Percentiles rank a stretch among this genome's conserved stretches.
phyloP scores from a whole-genome alignment of 164 flowering plant genomes.

The Euptelea pleiosperma region DNA sequence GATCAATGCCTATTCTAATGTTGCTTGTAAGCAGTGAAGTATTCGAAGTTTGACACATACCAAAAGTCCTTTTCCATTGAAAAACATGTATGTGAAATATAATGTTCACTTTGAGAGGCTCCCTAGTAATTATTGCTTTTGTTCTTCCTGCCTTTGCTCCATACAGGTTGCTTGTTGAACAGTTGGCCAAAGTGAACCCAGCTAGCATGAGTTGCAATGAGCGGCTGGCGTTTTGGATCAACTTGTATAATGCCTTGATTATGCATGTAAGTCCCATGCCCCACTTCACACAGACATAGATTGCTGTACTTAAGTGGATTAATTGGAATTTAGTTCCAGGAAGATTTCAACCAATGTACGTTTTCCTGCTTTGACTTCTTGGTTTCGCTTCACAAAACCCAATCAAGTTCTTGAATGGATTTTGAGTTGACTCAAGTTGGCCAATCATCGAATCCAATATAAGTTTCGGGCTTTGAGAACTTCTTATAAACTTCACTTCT shows the following conservation, averaged over 20 bases:
- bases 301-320: too few relatives aligned
- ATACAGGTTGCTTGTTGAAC: slow-evolving; percentile 29
- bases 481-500: too few relatives aligned
- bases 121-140: background rate
- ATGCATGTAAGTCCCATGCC: slow-evolving; percentile 37
- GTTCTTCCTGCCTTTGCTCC: slow-evolving; percentile 4
- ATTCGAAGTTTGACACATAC: background rate
- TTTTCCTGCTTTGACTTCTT: background rate
- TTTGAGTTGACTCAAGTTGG: too few relatives aligned
- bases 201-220: slow-evolving; percentile 22
- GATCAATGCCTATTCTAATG: too few relatives aligned
- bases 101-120: background rate
- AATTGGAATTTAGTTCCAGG: too few relatives aligned
- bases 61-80: background rate
- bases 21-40: too few relatives aligned
- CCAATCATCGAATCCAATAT: too few relatives aligned
- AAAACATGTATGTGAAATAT: background rate
- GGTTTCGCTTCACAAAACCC: too few relatives aligned
- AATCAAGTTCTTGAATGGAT: too few relatives aligned
- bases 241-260: slow-evolving; percentile 43
- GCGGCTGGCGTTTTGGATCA: slow-evolving; percentile 39
- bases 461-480: too few relatives aligned
- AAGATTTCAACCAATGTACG: too few relatives aligned
- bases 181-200: slow-evolving; percentile 26
- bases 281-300: too few relatives aligned